Evolutionary conservation across 1,139 yeast species (phyloP), one percentile per base, ranked within the genome.

Genomic region (Scheffersomyces quercinus): DNA sequence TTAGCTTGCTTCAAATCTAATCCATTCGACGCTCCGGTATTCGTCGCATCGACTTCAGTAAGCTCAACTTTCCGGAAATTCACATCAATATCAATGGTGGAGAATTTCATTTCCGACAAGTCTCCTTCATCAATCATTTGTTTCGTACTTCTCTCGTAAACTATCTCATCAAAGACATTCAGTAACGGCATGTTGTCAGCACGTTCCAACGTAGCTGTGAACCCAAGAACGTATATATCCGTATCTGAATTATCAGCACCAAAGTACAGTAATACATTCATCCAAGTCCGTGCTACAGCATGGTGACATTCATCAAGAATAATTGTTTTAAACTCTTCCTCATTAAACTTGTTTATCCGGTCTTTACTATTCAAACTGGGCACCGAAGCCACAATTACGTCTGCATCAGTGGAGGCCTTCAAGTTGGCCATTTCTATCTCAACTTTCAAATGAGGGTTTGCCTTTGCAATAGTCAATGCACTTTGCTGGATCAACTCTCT

Each of bases 241-340:
- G 81, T 72, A 0, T 68, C 60, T 0, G 68, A 47, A 1, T 60
- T 56, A 38, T 62, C 58, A 2, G 88, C 87, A 0, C 73, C 69
- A 55, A 91, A 83, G 53, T 87, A 75, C 4, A 70, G 60, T 42
- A 89, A 63, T 1, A 90, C 73, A 35, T 74, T 73, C 12, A 67
- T 38, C 71, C 93, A 93, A 0, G 91, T 75, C 11, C 64, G 57
- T 0, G 97, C 93, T 0, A 88, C 86, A 0, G 96, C 85, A 65
- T 91, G 98, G 56, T 91, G 99, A 39, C 97, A 96, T 60, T 91
- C 99, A 62, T 91, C 99, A 1, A 91, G 73, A 16, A 91, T 83
- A 20, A 93, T 79, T 29, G 90, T 72, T 56, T 88, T 86, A 65
- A 79, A 85, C 13, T 80, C 77, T 0, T 45, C 43, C 0, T 90